Base-by-base conservation (phyloP, 805 yeast genomes). In the Yarrowia sp. region DNA sequence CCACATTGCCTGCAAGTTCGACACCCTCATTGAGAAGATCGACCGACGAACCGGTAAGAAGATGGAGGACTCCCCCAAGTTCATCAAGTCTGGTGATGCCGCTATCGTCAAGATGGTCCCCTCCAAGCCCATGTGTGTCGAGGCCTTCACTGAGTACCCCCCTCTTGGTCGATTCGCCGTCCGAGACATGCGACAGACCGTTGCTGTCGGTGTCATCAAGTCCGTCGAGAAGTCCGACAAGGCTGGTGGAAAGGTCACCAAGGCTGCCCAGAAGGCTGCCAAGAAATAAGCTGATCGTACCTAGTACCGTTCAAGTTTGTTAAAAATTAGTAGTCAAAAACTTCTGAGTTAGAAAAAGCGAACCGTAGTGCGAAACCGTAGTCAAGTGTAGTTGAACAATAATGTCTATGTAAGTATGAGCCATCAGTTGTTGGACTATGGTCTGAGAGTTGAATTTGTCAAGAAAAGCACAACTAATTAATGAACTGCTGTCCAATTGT, bases 121-220 rank as follows among this genome's bases (percentile, higher is more conserved):
- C 76, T 81, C 90, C 77, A 92, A 90, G 86, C 93, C 97, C 78
- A 86, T 94, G 85, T 93, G 97, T 83, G 96, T 93, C 75, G 97
- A 94, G 84, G 86, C 94, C 76, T 94, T 87, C 88, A 84, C 87
- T 79, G 95, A 92, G 80, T 92, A 94, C 88, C 97, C 94, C 81
- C 97, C 96, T 84, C 84, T 94, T 82, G 95, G 97, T 84, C 92
- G 98, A 89, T 86, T 94, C 84, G 94, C 94, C 82, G 97, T 92
- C 87, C 93, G 98, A 90, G 98, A 92, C 86, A 92, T 92, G 98
- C 91, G 98, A 90, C 97, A 92, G 86, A 93, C 98, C 78, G 98
- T 93, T 79, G 98, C 98, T 82, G 98, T 93, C 81, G 98, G 98
- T 91, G 97, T 93, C 81, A 90, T 94, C 90, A 94, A 94, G 89